Evolutionary conservation across 345 rosid species (phyloP).

Genomic region (Microthlaspi erraticum): DNA sequence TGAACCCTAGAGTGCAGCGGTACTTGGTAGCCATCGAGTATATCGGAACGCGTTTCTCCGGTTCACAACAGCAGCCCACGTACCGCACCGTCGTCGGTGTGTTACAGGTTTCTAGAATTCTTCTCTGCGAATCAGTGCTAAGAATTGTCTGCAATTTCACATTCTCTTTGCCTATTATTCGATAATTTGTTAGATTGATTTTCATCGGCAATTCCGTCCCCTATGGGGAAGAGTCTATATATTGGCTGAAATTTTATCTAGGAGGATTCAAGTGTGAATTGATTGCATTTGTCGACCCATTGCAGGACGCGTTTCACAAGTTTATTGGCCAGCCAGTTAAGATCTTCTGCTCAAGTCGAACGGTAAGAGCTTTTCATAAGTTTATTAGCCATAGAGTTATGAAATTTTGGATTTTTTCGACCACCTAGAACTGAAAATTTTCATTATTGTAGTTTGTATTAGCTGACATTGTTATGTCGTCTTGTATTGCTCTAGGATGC

Average conservation of each 20-base stretch:
- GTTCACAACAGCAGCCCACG: conserved; percentile 80
- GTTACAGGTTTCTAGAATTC: conserved; percentile 59
- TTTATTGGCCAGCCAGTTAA: conserved; percentile 90
- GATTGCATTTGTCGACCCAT: neutral
- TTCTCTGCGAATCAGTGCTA: neutral
- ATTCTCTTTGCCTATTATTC: neutral
- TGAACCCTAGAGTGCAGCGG: conserved; percentile 69
- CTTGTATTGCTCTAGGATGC: conserved; percentile 64
- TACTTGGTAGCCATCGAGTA: conserved; percentile 88
- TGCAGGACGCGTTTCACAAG: conserved; percentile 83
- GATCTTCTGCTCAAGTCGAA: conserved; percentile 77
- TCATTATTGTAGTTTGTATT: neutral
- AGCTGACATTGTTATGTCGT: conserved; percentile 7
- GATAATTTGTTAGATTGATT: conserved; percentile 1
- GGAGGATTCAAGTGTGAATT: conserved; percentile 9
- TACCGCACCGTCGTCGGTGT: conserved; percentile 81
- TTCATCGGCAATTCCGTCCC: neutral
- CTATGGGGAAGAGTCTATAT: neutral
- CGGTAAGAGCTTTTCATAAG: conserved; percentile 55
- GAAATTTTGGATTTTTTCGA: neutral
- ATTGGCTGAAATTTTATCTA: neutral
- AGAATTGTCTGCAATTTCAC: neutral
- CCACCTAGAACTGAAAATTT: too few species aligned
- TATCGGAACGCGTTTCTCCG: conserved; percentile 83
- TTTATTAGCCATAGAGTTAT: neutral